Evolutionary conservation across 139 green algal species (phyloP).

Genomic region (Chlamydomonas asymmetrica): DNA sequence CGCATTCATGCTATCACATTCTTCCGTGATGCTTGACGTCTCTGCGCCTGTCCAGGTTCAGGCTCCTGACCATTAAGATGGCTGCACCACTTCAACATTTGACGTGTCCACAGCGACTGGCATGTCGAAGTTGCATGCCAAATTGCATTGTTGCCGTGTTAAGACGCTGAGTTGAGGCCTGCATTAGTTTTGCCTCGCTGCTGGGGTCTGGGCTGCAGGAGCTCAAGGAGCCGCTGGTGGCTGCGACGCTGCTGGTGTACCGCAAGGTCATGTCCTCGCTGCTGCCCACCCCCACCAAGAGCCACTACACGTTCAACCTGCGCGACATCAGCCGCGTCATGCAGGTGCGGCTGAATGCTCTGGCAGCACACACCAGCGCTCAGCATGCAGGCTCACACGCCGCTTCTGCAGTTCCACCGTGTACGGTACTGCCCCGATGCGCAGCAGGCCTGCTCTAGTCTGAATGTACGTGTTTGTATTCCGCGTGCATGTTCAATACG

Average conservation of each 20-base stretch:
- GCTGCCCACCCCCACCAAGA: conserved; percentile 78
- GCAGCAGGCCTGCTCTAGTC: too few species aligned
- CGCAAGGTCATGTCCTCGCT: conserved; percentile 45
- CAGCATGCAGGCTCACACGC: conserved; percentile 9
- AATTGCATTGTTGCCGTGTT: too few species aligned
- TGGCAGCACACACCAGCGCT: conserved; percentile 49
- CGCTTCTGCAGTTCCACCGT: conserved; percentile 11
- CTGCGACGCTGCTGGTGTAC: conserved; percentile 57
- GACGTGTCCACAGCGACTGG: neutral
- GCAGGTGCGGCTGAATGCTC: conserved; percentile 67
- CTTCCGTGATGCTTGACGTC: too few species aligned
- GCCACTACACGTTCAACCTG: conserved; percentile 91
- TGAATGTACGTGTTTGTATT: neutral
- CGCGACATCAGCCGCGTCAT: conserved; percentile 80
- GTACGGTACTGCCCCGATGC: too few species aligned
- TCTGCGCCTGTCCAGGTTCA: too few species aligned
- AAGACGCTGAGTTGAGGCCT: neutral
- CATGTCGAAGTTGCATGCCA: too few species aligned
- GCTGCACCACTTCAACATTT: neutral
- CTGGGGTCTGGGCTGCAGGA: neutral
- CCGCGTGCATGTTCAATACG: too few species aligned
- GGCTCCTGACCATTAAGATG: too few species aligned
- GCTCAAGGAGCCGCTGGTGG: conserved; percentile 39
- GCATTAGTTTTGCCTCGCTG: neutral
- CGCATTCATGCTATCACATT: too few species aligned